Conservation (phyloP, 1,284 basidiomycete genomes). For the Leccinum solheimii region DNA sequence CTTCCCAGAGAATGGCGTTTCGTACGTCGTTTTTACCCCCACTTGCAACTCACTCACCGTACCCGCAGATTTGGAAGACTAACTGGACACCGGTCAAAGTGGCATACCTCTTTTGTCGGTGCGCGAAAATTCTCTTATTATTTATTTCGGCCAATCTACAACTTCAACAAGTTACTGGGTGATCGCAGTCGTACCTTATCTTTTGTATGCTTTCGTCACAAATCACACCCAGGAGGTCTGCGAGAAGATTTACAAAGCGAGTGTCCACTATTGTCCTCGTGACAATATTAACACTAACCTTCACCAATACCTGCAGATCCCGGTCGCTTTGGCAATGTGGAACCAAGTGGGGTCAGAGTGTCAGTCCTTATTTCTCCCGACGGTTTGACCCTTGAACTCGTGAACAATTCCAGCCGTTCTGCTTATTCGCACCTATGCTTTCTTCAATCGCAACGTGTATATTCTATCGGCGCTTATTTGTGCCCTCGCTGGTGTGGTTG, state of each 20-base stretch:
- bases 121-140: constrained; percentile 24
- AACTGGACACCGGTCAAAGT: constrained; percentile 78
- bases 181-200: constrained; percentile 69
- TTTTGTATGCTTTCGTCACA: constrained; percentile 68
- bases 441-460: constrained; percentile 74
- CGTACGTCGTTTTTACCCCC: constrained; percentile 42
- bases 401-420: constrained; percentile 54
- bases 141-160: not conserved
- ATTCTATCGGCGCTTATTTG: constrained; percentile 60
- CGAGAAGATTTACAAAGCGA: constrained; percentile 63
- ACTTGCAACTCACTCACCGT: constrained; percentile 7
- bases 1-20: constrained; percentile 72
- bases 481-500: constrained; percentile 65
- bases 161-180: constrained; percentile 66
- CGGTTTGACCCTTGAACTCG: constrained; percentile 9
- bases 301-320: constrained; percentile 47
- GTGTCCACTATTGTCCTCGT: constrained; percentile 20
- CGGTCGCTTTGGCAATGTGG: constrained; percentile 78
- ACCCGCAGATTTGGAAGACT: constrained; percentile 69
- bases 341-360: constrained; percentile 81
- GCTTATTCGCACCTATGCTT: constrained; percentile 78
- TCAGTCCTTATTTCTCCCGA: constrained; percentile 32
- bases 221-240: constrained; percentile 64
- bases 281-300: constrained; percentile 8
- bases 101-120: constrained; percentile 80